Percentiles rank a stretch among this genome's conserved stretches.
Evolutionary conservation across 2,329 filamentous ascomycete species (phyloP).

Genomic region (Exophiala oligosperma): DNA sequence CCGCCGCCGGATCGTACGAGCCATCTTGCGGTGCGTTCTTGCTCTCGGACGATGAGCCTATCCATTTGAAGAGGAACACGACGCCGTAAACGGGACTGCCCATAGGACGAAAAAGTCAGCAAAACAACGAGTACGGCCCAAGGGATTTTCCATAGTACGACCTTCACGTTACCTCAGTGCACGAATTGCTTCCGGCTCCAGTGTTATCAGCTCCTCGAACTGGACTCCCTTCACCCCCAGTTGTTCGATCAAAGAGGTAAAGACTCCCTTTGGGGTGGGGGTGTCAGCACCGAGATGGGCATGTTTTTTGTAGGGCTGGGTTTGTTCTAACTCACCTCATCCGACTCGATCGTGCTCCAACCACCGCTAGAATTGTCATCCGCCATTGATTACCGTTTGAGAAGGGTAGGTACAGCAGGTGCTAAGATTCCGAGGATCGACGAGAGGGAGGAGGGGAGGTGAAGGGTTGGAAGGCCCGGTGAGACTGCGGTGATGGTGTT

Average conservation of each 20-base stretch:
- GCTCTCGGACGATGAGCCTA: conserved; percentile 61
- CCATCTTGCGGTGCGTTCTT: conserved; percentile 74
- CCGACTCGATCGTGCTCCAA: conserved; percentile 98
- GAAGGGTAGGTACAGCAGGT: background rate
- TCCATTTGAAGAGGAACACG: conserved; percentile 96
- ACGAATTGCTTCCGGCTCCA: conserved; percentile 67
- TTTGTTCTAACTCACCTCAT: conserved; percentile 68
- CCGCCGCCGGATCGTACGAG: conserved; percentile 71
- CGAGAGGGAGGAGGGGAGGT: background rate
- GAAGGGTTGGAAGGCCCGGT: background rate
- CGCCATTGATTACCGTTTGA: conserved; percentile 53
- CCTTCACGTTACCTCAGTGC: conserved; percentile 40
- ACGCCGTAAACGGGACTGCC: conserved; percentile 81
- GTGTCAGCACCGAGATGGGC: conserved; percentile 22
- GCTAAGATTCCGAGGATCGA: background rate
- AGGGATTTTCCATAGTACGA: conserved; percentile 10
- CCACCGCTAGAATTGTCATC: conserved; percentile 57
- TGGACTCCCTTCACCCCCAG: conserved; percentile 92
- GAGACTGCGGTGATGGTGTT: background rate
- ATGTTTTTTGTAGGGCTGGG: too few relatives aligned
- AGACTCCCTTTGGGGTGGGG: conserved; percentile 68
- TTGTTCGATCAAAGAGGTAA: conserved; percentile 91
- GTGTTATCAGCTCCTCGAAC: conserved; percentile 91
- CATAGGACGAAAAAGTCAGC: conserved; percentile 13
- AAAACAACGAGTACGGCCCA: background rate